A percentile compares a stretch with the other conserved stretches of the same genome.
Conservation (phyloP, 371 early-diverging fungal species). For the Gilbertella persicaria region DNA sequence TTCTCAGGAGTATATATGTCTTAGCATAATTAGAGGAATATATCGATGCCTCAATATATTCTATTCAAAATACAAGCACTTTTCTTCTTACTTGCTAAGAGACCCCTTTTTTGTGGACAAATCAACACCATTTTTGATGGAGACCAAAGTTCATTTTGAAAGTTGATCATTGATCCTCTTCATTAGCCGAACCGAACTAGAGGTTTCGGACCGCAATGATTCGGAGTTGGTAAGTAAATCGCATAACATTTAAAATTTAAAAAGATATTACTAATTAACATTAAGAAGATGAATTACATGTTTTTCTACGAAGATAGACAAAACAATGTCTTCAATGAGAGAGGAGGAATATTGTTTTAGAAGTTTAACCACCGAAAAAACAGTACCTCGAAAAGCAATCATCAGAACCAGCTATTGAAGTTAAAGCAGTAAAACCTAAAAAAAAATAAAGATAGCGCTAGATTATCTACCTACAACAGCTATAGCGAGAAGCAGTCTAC, state of each 20-base stretch:
- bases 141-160: too few species aligned
- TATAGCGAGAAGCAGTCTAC: constrained; percentile 11
- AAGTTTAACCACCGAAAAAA: not conserved
- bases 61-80: too few species aligned
- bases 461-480: constrained; percentile 12
- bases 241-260: too few species aligned
- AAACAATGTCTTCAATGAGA: constrained; percentile 10
- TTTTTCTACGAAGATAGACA: constrained; percentile 10
- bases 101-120: too few species aligned
- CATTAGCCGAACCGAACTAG: too few species aligned
- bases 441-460: constrained; percentile 9
- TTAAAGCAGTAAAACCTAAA: constrained; percentile 12
- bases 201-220: too few species aligned
- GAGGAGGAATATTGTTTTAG: constrained; percentile 8
- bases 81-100: constrained; percentile 2
- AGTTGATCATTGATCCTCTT: too few species aligned
- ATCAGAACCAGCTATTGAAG: constrained; percentile 10
- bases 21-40: too few species aligned
- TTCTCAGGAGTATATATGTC: too few species aligned
- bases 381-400: constrained; percentile 9
- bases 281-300: constrained; percentile 9
- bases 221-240: too few species aligned
- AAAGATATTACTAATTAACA: constrained; percentile 2
- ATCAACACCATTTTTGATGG: too few species aligned
- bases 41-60: too few species aligned